phyloP scores from a whole-genome alignment of 306 rosid genomes.

The Pueraria montana region DNA sequence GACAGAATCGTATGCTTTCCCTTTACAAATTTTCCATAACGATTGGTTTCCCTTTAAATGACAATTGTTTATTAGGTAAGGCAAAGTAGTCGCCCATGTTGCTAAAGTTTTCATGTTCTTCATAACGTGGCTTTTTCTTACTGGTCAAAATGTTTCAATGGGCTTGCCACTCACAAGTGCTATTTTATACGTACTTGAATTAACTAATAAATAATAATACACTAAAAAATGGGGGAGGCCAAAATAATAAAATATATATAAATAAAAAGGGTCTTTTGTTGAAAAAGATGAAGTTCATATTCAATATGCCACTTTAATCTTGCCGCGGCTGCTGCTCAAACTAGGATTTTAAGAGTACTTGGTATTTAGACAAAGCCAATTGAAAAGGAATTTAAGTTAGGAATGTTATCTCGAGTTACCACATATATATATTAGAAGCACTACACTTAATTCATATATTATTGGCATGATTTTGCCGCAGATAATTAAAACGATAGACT shows the following conservation, averaged over 20 bases:
- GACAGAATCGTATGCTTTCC: conserved; percentile 63
- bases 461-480: no score
- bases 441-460: neutral
- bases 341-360: neutral
- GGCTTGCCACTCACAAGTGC: conserved; percentile 36
- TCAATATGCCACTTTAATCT: conserved; percentile 17
- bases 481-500: no score
- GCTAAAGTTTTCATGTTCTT: conserved; percentile 9
- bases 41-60: conserved; percentile 64
- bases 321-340: neutral
- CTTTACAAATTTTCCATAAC: conserved; percentile 50
- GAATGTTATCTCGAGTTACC: neutral
- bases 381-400: neutral
- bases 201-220: neutral
- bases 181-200: conserved; percentile 16
- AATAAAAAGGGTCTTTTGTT: neutral
- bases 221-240: neutral
- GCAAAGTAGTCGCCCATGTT: conserved; percentile 41
- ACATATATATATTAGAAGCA: neutral
- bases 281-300: neutral
- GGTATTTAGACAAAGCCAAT: neutral
- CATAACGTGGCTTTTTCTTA: conserved; percentile 44
- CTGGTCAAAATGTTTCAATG: conserved; percentile 20
- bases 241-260: neutral
- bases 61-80: conserved; percentile 58